Base-by-base conservation (phyloP, 352 stramenopile species). In the Phytophthora palmivora region DNA sequence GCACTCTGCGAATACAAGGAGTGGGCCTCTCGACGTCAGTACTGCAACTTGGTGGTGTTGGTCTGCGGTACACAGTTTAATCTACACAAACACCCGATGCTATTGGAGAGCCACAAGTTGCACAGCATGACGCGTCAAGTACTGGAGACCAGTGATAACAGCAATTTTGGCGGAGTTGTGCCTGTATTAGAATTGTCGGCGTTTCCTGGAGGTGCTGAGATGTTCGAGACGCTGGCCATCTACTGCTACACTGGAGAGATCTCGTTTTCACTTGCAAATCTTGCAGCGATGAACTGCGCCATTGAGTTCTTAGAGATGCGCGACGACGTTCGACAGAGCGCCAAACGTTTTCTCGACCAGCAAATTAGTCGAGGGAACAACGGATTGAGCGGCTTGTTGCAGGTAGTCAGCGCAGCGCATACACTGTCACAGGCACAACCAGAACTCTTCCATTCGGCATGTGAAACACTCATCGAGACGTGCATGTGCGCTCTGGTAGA, bases 61-160 rank as follows among this genome's bases (percentile, higher is more conserved):
- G 77, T 88, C 9, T 79, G 72, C 34, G 79, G 79, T 54, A 75
- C 51, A 10, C 79, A 89, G 58, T 92, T 92, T 69, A 89, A 90
- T 62, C 48, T 90, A 54, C 83, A 92, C 69, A 88, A 87, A 41
- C 70, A 82, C 45, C 80, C 81, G 21, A 79, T 89, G 75, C 66
- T 92, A 18, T 42, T 89, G 4, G 77, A 87, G 54, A 82, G 72
- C 44, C 54, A 43, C 32, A 66, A 72, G 26, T 65, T 92, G 51
- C 70, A 79, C 54, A 55, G 63, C 15, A 79, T 78, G 63, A 63
- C 73, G 36, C 62, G 69, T 8, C 63, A 76, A 28, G 50, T 42
- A n/a, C 12, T 74, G 30, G 47, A 75, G 12, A 55, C 52, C 3
- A 44, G 45, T 4, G 43, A 39, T 24, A 55, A 19, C 47, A 54